Percentiles rank a stretch among this genome's conserved stretches.
Evolutionary conservation across 202 grass and related monocot genomes (phyloP).

Genomic region (Digitaria exilis): DNA sequence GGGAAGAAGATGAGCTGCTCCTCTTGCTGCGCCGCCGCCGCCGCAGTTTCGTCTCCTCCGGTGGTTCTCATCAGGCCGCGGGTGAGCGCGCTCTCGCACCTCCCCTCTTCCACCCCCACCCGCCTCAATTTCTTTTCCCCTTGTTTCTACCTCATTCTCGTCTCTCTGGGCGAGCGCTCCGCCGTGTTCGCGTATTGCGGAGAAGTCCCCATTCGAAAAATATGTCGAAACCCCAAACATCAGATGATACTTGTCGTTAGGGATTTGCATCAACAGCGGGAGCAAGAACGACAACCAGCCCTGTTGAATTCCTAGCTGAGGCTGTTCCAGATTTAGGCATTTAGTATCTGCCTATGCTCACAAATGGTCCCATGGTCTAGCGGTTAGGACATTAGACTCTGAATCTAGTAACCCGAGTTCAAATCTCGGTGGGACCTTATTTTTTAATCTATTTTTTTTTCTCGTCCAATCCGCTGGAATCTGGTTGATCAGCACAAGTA

Average conservation of each 20-base stretch:
- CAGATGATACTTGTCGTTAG: not conserved
- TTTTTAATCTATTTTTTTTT: not conserved
- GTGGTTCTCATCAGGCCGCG: conserved; percentile 26
- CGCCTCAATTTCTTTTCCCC: not conserved
- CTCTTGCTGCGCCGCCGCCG: conserved; percentile 25
- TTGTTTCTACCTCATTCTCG: too few relatives aligned
- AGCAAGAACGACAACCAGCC: too few relatives aligned
- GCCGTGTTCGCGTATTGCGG: not conserved
- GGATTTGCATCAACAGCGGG: not conserved
- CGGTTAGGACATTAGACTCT: conserved; percentile 85
- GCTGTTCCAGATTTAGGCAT: too few relatives aligned
- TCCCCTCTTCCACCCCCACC: not conserved
- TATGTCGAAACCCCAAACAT: not conserved
- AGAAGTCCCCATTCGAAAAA: too few relatives aligned
- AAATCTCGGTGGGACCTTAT: conserved; percentile 68
- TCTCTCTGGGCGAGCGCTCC: not conserved
- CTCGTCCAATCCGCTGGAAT: not conserved
- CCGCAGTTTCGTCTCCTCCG: conserved; percentile 39
- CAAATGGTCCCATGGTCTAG: conserved; percentile 69
- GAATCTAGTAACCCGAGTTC: conserved; percentile 72
- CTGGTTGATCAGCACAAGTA: too few relatives aligned
- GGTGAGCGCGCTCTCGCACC: not conserved
- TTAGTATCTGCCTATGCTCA: fast-evolving
- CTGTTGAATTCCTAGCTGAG: too few relatives aligned
- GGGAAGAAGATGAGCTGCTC: conserved; percentile 22